Evolutionary conservation across 2,329 filamentous ascomycete species (phyloP).

Genomic region (Rutstroemia sydowiana): DNA sequence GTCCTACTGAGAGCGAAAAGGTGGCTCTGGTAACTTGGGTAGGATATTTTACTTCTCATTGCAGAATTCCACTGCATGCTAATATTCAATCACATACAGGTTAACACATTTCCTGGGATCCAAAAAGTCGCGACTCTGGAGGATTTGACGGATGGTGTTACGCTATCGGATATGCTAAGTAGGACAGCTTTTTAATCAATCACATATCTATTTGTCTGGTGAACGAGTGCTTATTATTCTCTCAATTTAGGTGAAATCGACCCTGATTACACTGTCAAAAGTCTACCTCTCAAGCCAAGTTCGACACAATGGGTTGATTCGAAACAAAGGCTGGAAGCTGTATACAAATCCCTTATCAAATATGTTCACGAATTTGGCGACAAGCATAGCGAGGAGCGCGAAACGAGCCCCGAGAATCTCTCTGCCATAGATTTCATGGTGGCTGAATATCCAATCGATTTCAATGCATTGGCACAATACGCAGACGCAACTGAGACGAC

Average conservation of each 20-base stretch:
- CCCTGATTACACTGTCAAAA: conserved; percentile 45
- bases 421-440: conserved; percentile 40
- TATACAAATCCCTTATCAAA: conserved; percentile 47
- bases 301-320: conserved; percentile 31
- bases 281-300: conserved; percentile 39
- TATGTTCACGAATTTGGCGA: conserved; percentile 46
- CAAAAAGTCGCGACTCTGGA: conserved; percentile 23
- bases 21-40: conserved; percentile 51
- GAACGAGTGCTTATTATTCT: conserved; percentile 32
- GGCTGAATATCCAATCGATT: conserved; percentile 43
- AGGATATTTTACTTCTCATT: conserved; percentile 19
- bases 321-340: conserved; percentile 43
- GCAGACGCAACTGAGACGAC: conserved; percentile 47
- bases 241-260: conserved; percentile 47
- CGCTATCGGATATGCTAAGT: conserved; percentile 30
- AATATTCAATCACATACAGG: conserved; percentile 17
- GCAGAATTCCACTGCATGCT: neutral
- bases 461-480: conserved; percentile 51
- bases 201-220: neutral
- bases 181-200: conserved; percentile 21
- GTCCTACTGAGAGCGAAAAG: conserved; percentile 24
- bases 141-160: conserved; percentile 31
- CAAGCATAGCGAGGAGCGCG: conserved; percentile 16
- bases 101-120: conserved; percentile 31
- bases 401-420: no score